phyloP scores from a whole-genome alignment of 306 rosid genomes.

The Vigna radiata region DNA sequence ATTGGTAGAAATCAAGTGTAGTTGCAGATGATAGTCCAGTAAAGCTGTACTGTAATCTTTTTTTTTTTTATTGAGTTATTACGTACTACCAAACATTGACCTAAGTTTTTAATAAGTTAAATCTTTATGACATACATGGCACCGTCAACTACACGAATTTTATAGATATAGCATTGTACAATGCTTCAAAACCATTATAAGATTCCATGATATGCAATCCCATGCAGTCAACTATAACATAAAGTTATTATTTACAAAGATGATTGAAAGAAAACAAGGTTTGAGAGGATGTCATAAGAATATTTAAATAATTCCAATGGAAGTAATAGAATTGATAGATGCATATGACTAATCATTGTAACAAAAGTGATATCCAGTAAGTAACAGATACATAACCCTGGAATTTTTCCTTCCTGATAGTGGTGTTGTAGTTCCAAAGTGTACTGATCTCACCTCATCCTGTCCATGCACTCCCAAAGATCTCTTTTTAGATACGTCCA shows the following conservation, averaged over 20 bases:
- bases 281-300: slow-evolving; percentile 13
- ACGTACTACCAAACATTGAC: slow-evolving; percentile 13
- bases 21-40: slow-evolving; percentile 8
- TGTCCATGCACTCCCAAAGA: slow-evolving; percentile 48
- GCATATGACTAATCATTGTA: not conserved
- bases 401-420: slow-evolving; percentile 35
- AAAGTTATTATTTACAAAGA: not conserved
- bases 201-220: slow-evolving; percentile 16
- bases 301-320: slow-evolving; percentile 14
- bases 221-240: slow-evolving; percentile 15
- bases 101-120: slow-evolving; percentile 6
- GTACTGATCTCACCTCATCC: slow-evolving; percentile 58
- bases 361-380: slow-evolving; percentile 5
- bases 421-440: slow-evolving; percentile 22
- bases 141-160: slow-evolving; percentile 6
- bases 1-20: not conserved
- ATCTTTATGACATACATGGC: not conserved
- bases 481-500: slow-evolving; percentile 62
- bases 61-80: not conserved
- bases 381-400: not conserved
- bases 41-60: not conserved
- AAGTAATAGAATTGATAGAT: not conserved
- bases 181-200: slow-evolving; percentile 14
- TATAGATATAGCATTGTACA: slow-evolving; percentile 12
- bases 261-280: slow-evolving; percentile 20